Conservation (phyloP, 805 yeast genomes). For the Torulaspora gathmanii region DNA sequence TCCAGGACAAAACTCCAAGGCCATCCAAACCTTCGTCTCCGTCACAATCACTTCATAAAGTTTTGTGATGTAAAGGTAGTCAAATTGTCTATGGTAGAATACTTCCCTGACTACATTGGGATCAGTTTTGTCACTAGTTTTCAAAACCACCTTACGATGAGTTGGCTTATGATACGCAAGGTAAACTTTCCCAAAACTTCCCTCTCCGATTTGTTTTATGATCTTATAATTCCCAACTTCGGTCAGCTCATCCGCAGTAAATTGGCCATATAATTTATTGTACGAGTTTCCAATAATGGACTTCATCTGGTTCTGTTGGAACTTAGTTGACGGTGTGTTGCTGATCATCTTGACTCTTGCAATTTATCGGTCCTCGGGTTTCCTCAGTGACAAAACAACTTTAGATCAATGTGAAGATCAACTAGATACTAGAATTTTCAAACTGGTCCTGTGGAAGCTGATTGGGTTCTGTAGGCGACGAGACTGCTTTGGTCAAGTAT, state of each 20-base stretch:
- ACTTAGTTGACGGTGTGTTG: slow-evolving; percentile 19
- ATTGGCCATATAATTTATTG: slow-evolving; percentile 50
- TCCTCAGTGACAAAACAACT: background rate
- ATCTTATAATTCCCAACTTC: slow-evolving; percentile 81
- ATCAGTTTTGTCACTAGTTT: slow-evolving; percentile 70
- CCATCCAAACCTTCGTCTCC: slow-evolving; percentile 79
- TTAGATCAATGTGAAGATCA: background rate
- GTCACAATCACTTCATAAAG: slow-evolving; percentile 83
- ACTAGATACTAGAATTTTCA: background rate
- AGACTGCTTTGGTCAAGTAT: background rate
- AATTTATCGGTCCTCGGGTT: background rate
- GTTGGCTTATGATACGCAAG: slow-evolving; percentile 75
- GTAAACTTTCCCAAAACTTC: slow-evolving; percentile 88
- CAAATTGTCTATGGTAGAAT: slow-evolving; percentile 78
- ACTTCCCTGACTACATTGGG: slow-evolving; percentile 88
- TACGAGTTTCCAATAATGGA: slow-evolving; percentile 56
- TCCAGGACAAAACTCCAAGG: slow-evolving; percentile 82
- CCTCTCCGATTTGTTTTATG: slow-evolving; percentile 75
- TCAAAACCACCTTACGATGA: slow-evolving; percentile 73
- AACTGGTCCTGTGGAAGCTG: background rate
- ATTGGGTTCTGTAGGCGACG: background rate
- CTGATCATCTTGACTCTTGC: slow-evolving; percentile 1
- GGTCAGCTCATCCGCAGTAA: slow-evolving; percentile 44
- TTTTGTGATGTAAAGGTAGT: slow-evolving; percentile 77
- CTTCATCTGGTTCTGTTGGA: slow-evolving; percentile 32